Evolutionary conservation across 768 basidiomycete species (phyloP).

Genomic region (Hortiboletus flavorubellus): DNA sequence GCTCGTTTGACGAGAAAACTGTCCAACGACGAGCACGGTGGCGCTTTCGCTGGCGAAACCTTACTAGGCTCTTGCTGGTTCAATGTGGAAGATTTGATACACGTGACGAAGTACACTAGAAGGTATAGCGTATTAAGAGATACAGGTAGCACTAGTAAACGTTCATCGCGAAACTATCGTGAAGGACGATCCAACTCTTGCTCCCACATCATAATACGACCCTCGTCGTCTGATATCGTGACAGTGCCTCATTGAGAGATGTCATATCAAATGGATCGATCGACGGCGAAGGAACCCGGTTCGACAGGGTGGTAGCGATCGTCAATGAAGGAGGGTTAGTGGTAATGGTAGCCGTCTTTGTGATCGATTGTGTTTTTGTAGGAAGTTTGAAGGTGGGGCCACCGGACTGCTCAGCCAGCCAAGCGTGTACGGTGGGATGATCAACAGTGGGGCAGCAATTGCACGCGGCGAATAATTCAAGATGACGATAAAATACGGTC

Average conservation of each 20-base stretch:
- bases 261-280: constrained; percentile 23
- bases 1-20: background rate
- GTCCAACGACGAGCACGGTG: background rate
- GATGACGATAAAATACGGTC: constrained; percentile 41
- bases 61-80: background rate
- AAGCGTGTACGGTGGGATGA: constrained; percentile 40
- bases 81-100: constrained; percentile 9
- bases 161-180: constrained; percentile 4
- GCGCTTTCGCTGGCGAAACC: background rate
- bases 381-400: constrained; percentile 7
- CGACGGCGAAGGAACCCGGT: constrained; percentile 2
- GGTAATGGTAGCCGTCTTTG: constrained; percentile 1
- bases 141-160: constrained; percentile 3
- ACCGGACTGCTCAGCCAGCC: constrained; percentile 33
- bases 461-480: constrained; percentile 46
- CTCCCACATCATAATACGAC: constrained; percentile 7
- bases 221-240: constrained; percentile 23
- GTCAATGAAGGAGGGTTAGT: constrained; percentile 11
- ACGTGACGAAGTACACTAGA: constrained; percentile 6
- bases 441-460: constrained; percentile 36
- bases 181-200: background rate
- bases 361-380: constrained; percentile 12
- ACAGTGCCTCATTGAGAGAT: constrained; percentile 25
- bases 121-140: constrained; percentile 7
- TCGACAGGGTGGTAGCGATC: constrained; percentile 10